phyloP scores from a whole-genome alignment of 805 yeast genomes.

The Candida bentonensis region DNA sequence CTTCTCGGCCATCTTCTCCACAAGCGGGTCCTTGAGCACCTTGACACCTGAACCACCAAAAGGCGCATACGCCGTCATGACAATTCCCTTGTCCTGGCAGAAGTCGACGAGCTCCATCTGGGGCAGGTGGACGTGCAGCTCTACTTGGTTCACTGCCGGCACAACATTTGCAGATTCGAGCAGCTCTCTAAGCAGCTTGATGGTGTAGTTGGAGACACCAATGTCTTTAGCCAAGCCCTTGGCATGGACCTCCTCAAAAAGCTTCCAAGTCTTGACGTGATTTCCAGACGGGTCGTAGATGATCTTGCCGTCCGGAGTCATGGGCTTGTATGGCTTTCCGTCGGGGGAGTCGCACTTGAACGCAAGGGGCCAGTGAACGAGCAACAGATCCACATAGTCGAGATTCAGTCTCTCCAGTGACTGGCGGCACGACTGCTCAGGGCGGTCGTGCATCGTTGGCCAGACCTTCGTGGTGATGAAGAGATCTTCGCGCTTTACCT shows the following conservation, averaged over 20 bases:
- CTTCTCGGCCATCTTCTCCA: constrained; percentile 43
- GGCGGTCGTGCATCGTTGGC: constrained; percentile 28
- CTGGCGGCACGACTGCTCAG: constrained; percentile 32
- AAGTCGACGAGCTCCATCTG: constrained; percentile 37
- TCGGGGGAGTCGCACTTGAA: constrained; percentile 15
- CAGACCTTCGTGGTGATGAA: constrained; percentile 55
- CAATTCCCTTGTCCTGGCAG: constrained; percentile 32
- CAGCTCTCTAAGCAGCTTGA: constrained; percentile 34
- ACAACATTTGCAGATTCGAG: constrained; percentile 34
- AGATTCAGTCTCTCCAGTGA: constrained; percentile 38
- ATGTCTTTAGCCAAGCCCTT: constrained; percentile 40
- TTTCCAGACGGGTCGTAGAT: constrained; percentile 14
- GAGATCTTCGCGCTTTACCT: constrained; percentile 40
- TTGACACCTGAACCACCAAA: constrained; percentile 23
- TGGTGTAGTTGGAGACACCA: constrained; percentile 63
- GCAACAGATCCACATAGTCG: constrained; percentile 51
- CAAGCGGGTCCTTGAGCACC: constrained; percentile 28
- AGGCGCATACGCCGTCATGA: constrained; percentile 53
- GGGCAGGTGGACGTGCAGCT: constrained; percentile 49
- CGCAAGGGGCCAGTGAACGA: constrained; percentile 55
- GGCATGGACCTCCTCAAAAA: constrained; percentile 47
- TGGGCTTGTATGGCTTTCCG: constrained; percentile 9
- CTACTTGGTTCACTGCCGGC: constrained; percentile 53
- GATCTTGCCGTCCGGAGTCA: background rate
- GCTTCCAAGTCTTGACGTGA: constrained; percentile 45